These are phyloP conservation scores for Candida vartiovaarae DNA, from an alignment of 805 yeast genomes.

Conservation along the genomic window DNA sequence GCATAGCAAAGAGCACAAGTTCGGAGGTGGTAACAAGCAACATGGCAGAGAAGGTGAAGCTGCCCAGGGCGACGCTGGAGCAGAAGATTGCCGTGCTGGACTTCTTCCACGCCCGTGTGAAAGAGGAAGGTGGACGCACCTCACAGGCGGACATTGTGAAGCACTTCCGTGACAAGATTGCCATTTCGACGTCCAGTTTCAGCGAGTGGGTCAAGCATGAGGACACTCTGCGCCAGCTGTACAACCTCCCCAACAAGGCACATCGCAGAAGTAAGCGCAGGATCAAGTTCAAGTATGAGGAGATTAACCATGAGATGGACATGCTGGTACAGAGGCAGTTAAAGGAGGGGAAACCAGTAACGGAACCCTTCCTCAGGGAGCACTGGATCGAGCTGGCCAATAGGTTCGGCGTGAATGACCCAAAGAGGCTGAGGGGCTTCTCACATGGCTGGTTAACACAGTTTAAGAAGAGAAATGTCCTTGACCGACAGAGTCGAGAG, in stretches of 20 bases:
- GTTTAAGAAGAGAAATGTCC: slow-evolving; percentile 52
- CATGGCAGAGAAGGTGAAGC: slow-evolving; percentile 1
- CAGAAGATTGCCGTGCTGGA: slow-evolving; percentile 51
- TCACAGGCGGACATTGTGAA: slow-evolving; percentile 57
- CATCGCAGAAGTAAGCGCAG: slow-evolving; percentile 33
- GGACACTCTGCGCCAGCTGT: slow-evolving; percentile 39
- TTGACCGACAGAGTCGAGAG: slow-evolving; percentile 22
- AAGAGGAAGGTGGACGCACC: slow-evolving; percentile 23
- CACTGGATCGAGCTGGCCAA: slow-evolving; percentile 52
- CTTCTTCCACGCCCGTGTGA: slow-evolving; percentile 31
- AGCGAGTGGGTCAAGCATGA: slow-evolving; percentile 58
- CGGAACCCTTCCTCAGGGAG: slow-evolving; percentile 48
- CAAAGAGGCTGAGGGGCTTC: slow-evolving; percentile 46
- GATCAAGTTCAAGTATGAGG: slow-evolving; percentile 46
- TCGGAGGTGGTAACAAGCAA: too few relatives aligned
- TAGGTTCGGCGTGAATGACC: slow-evolving; percentile 51
- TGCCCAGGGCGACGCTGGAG: slow-evolving; percentile 35
- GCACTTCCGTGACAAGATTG: slow-evolving; percentile 38
- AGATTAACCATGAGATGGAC: slow-evolving; percentile 56
- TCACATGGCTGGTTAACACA: slow-evolving; percentile 61
- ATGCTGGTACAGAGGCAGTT: slow-evolving; percentile 39
- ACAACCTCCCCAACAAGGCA: slow-evolving; percentile 27
- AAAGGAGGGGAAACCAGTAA: slow-evolving; percentile 38
- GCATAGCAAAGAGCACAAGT: too few relatives aligned
- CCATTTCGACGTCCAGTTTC: slow-evolving; percentile 54